Evolutionary conservation across 257 asterid species (phyloP).

Genomic region (Capsicum chinense): DNA sequence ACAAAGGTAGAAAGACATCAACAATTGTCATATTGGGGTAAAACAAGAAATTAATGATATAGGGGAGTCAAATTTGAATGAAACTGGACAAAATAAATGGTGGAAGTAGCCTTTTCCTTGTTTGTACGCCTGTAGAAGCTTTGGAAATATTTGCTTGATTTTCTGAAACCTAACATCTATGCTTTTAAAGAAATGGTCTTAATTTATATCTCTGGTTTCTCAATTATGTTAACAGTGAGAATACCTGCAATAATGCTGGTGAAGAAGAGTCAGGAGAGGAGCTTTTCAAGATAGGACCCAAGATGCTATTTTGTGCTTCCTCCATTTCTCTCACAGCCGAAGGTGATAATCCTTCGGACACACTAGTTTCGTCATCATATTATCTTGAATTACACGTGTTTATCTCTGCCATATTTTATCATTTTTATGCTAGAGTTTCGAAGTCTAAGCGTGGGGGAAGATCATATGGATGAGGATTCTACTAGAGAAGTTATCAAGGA

Average conservation of each 20-base stretch:
- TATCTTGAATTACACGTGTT: neutral
- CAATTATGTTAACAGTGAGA: slow-evolving; percentile 49
- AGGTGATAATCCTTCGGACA: slow-evolving; percentile 47
- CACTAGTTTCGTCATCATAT: neutral
- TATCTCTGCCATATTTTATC: neutral
- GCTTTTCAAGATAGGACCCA: slow-evolving; percentile 58
- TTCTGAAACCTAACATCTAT: neutral
- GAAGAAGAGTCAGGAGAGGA: slow-evolving; percentile 60
- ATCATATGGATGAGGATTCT: slow-evolving; percentile 40
- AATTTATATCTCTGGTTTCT: slow-evolving; percentile 2
- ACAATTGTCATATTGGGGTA: neutral
- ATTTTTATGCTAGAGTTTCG: slow-evolving; percentile 52
- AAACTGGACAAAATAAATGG: neutral
- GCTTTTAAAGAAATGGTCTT: neutral
- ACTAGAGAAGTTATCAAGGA: slow-evolving; percentile 45
- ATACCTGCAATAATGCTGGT: slow-evolving; percentile 44
- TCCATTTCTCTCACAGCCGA: slow-evolving; percentile 74
- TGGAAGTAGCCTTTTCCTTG: neutral
- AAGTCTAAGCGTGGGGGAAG: slow-evolving; percentile 46
- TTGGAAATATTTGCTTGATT: neutral
- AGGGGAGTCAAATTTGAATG: neutral
- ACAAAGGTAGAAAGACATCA: neutral
- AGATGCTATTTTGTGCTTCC: slow-evolving; percentile 65
- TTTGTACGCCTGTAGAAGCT: neutral
- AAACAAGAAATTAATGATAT: neutral